Base-by-base conservation (phyloP, 2,329 filamentous ascomycete genomes). In the Fusarium citri region DNA sequence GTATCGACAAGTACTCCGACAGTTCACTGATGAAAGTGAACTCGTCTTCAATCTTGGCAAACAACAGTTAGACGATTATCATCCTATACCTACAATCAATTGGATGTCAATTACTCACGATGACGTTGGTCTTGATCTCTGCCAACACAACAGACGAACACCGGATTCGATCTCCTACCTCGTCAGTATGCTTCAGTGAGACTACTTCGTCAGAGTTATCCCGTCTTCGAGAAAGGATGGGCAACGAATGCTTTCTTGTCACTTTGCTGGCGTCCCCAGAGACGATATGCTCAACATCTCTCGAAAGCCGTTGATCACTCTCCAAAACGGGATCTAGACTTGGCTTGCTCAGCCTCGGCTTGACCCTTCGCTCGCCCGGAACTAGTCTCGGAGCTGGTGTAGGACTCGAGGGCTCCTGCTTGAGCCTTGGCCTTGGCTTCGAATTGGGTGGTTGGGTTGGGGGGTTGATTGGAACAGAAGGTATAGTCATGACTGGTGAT, bases 21-120 rank as follows among this genome's bases (percentile, higher is more conserved):
- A 97, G 84, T 74, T 92, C 89, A 14, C 89, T 92, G 51, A 94
- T 89, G 69, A 96, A 88, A 11, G 87, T 89, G 75, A 89, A 91
- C 73, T 94, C 91, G 76, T 95, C 91, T 70, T 90, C 87, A 74
- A 94, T 88, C 89, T 94, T 49, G 23, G n/a, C 5, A 16, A 22
- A 18, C 37, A 16, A 10, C 18, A 43, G 47, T 70, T n/a, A 68
- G 64, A 40, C 10, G 31, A 15, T 7, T 15, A 22, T 31, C n/a
- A 41, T 37, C 9, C 23, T 4, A 14, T 15, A 6, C 16, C 26
- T 47, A 20, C 8, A 22, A 37, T 15, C 16, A 31, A n/a, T 22
- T 34, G 25, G 28, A 41, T 22, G 15, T 18, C 5, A 31, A 16
- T 14, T 7, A 46, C 75, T 64, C 72, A 75, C 77, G 57, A 74